These are phyloP conservation scores for Maudiozyma humilis DNA, from an alignment of 1,139 yeast genomes.

Conservation along the genomic window DNA sequence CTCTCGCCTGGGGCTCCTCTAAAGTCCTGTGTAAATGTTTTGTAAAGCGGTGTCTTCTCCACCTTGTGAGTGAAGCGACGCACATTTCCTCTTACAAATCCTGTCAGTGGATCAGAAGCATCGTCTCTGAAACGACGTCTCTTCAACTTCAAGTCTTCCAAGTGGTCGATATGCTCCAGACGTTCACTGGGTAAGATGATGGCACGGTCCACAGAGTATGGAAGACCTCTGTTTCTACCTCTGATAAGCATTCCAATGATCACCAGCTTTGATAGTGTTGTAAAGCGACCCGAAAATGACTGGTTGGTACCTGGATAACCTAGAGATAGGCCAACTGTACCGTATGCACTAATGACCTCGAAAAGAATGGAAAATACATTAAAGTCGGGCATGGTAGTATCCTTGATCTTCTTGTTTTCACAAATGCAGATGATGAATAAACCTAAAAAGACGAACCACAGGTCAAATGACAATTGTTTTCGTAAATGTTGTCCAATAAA, in stretches of 20 bases:
- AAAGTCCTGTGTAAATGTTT: slow-evolving; percentile 1
- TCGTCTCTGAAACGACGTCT: slow-evolving; percentile 6
- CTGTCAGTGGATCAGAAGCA: slow-evolving; percentile 17
- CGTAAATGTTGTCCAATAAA: slow-evolving; percentile 84
- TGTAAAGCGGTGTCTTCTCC: not conserved
- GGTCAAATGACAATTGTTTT: slow-evolving; percentile 83
- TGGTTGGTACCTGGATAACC: slow-evolving; percentile 66
- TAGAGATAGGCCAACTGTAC: slow-evolving; percentile 85
- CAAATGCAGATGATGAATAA: slow-evolving; percentile 78
- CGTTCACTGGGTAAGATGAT: slow-evolving; percentile 74
- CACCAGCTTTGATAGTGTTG: slow-evolving; percentile 67
- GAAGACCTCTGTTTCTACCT: slow-evolving; percentile 95
- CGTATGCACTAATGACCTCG: slow-evolving; percentile 91
- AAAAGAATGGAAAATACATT: slow-evolving; percentile 67
- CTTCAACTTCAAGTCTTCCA: slow-evolving; percentile 42
- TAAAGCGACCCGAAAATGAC: slow-evolving; percentile 68
- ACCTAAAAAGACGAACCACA: slow-evolving; percentile 89
- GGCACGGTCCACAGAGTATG: slow-evolving; percentile 89
- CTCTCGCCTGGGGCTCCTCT: not conserved
- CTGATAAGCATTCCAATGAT: slow-evolving; percentile 85
- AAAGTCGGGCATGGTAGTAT: slow-evolving; percentile 42
- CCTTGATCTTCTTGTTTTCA: slow-evolving; percentile 57
- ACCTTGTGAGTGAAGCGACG: not conserved
- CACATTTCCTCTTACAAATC: slow-evolving; percentile 4
- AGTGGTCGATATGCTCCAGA: slow-evolving; percentile 57